Evolutionary conservation across 2,329 filamentous ascomycete genomes (phyloP).

Genomic region (Diaporthe sp.): DNA sequence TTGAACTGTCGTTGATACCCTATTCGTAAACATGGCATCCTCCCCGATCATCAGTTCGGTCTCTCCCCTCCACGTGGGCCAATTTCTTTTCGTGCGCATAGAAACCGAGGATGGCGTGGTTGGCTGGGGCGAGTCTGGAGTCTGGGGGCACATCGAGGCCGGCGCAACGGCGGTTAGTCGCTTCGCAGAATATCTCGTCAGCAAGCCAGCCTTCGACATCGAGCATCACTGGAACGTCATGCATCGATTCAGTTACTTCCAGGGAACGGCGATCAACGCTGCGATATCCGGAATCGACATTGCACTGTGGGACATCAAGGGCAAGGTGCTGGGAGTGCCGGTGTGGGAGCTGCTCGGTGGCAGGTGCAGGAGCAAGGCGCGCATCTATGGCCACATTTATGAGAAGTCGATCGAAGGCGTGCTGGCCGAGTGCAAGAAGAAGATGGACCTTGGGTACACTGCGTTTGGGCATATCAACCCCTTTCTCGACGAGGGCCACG

Average conservation of each 20-base stretch:
- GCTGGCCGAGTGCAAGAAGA: background rate
- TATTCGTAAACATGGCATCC: background rate
- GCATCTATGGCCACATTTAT: constrained; percentile 2
- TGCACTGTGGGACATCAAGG: constrained; percentile 6
- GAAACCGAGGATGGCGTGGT: background rate
- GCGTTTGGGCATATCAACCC: background rate
- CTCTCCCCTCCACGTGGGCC: background rate
- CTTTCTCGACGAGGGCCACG: background rate
- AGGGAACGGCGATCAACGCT: background rate
- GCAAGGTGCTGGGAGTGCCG: background rate
- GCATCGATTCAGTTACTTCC: constrained; percentile 9
- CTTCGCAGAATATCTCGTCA: background rate
- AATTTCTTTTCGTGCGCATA: background rate
- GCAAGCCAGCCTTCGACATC: background rate
- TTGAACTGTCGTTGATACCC: too few species aligned
- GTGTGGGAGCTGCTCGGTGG: background rate
- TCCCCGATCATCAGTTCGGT: background rate
- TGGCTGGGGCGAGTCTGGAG: background rate
- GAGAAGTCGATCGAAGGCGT: constrained; percentile 7
- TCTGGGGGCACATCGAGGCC: constrained; percentile 2
- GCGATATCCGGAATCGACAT: constrained; percentile 1
- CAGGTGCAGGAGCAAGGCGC: background rate
- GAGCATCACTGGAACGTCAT: background rate
- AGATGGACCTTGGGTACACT: background rate
- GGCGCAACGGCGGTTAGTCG: background rate